phyloP scores from a whole-genome alignment of 2,329 filamentous ascomycete species.

The Fusarium algeriense region DNA sequence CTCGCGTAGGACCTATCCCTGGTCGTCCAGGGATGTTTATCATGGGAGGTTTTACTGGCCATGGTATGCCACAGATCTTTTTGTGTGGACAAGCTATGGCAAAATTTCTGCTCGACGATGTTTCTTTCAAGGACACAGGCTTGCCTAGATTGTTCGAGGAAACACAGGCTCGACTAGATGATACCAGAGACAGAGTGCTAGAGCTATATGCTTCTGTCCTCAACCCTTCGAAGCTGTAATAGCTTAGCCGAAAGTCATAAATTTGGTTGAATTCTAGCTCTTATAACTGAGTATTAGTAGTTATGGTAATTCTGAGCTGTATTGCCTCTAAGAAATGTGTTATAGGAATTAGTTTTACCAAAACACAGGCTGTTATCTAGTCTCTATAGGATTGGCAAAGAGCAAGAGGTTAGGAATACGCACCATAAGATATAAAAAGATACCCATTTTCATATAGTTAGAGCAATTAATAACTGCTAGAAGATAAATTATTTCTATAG shows the following conservation, averaged over 20 bases:
- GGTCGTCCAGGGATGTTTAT: background rate
- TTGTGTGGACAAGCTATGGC: background rate
- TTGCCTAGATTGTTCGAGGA: background rate
- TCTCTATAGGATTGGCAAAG: too few species aligned
- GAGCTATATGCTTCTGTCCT: background rate
- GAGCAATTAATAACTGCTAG: too few species aligned
- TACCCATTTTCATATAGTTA: too few species aligned
- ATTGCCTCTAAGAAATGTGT: too few species aligned
- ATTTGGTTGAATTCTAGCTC: background rate
- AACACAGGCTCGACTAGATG: background rate
- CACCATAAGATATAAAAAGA: too few species aligned
- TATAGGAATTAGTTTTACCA: too few species aligned
- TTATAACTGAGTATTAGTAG: too few species aligned
- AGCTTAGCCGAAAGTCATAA: fast-evolving
- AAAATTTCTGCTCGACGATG: background rate
- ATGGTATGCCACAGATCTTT: background rate
- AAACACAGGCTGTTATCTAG: too few species aligned
- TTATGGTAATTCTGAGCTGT: too few species aligned
- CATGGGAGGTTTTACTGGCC: background rate
- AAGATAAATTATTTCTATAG: too few species aligned
- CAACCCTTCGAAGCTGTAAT: background rate
- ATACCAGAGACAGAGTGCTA: background rate
- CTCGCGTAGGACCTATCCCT: background rate
- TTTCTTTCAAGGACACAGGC: fast-evolving
- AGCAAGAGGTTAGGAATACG: too few species aligned